Base-by-base conservation (phyloP, 768 basidiomycete species). In the Mycena albidolilacea region DNA sequence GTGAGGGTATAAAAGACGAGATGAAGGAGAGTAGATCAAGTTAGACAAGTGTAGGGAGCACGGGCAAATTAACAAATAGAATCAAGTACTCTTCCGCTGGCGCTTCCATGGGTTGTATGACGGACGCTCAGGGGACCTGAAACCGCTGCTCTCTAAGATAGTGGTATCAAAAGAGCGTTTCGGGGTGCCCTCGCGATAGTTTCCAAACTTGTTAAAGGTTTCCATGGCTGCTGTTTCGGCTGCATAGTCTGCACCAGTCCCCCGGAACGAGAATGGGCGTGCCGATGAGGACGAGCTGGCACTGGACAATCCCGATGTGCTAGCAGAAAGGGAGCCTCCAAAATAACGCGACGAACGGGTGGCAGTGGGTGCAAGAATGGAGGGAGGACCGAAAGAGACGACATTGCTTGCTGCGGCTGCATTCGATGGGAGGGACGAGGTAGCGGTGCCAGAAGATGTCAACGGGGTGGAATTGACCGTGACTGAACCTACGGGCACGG, bases 101-200 rank as follows among this genome's bases (percentile, higher is more conserved):
- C 61, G 48, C 35, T 64, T 64, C 62, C 62, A 64, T 14, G 62
- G 62, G 38, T 64, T 64, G 35, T 50, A 50, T 2, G 62, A 15
- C 15, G 62, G 44, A 17, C 46, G 48, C 46, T 64, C 62, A 1
- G 48, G 62, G n/a, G 62, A 64, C 46, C 50, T 64, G 15, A 64
- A 38, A 35, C 48, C 35, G 14, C 39, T 61, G 43, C 30, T 48
- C 30, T 52, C 46, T 5, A 64, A n/a, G 14, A 64, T 10, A 9
- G 62, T 46, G 30, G 19, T 11, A 6, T 48, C 46, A 9, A 37
- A 50, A 23, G 62, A 2, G 2, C 46, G 44, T 12, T 63, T 63
- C 1, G 44, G 46, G 4, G 61, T 4, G 4, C 5, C 46, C 46
- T 64, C 62, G 15, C 30, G 62, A 50, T 50, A 64, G 17, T 64